Percentiles rank a stretch among this genome's conserved stretches.
phyloP scores from a whole-genome alignment of 108 stramenopile genomes.

The Skeletonema marinoi region DNA sequence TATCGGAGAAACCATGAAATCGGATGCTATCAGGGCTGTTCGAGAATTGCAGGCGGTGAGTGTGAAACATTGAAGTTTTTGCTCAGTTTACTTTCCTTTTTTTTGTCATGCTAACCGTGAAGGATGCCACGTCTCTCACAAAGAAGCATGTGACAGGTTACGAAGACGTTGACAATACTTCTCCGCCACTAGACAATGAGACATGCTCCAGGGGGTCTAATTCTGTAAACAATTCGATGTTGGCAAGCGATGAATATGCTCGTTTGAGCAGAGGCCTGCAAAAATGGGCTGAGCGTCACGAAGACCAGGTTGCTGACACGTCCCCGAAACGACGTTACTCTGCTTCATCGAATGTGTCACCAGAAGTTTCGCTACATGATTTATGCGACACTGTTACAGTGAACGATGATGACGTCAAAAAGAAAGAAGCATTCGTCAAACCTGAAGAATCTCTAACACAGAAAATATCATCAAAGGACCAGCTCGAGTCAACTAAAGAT shows the following conservation, averaged over 20 bases:
- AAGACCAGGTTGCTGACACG: conserved; percentile 24
- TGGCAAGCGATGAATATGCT: conserved; percentile 59
- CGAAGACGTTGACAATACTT: conserved; percentile 11
- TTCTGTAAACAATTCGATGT: conserved; percentile 20
- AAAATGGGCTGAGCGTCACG: conserved; percentile 65
- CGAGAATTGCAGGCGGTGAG: conserved; percentile 58
- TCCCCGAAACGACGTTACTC: conserved; percentile 23
- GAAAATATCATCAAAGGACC: conserved; percentile 10
- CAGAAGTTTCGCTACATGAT: conserved; percentile 44
- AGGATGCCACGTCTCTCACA: background rate
- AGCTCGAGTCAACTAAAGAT: conserved; percentile 62
- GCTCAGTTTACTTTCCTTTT: background rate
- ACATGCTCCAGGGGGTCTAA: background rate
- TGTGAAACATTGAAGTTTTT: background rate
- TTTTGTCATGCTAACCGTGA: background rate
- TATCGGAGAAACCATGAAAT: conserved; percentile 39
- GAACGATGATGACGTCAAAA: conserved; percentile 31
- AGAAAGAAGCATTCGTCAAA: conserved; percentile 2
- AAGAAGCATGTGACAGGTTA: conserved; percentile 17
- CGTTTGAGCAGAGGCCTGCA: conserved; percentile 63
- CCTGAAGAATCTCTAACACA: background rate
- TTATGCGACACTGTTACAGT: conserved; percentile 22
- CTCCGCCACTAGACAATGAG: background rate
- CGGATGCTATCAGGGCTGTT: conserved; percentile 51
- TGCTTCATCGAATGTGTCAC: conserved; percentile 33